phyloP scores from a whole-genome alignment of 441 rosid species.

The Adansonia gregorii region DNA sequence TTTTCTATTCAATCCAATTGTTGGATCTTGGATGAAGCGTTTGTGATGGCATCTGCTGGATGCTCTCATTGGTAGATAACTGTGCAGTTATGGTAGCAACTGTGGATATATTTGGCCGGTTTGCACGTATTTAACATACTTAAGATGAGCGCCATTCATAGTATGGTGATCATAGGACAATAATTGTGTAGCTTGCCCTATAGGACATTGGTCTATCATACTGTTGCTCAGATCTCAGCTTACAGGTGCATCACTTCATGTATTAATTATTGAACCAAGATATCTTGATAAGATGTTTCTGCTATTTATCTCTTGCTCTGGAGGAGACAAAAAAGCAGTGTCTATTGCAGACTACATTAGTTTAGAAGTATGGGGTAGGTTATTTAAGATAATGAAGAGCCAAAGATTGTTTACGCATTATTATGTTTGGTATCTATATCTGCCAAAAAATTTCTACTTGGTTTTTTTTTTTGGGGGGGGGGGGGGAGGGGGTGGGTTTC shows the following conservation, averaged over 20 bases:
- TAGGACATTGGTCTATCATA: background rate
- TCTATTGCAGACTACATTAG: background rate
- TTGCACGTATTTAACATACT: too few species aligned
- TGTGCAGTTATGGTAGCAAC: background rate
- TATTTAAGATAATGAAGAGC: background rate
- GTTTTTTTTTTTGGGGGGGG: background rate
- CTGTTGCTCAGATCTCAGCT: background rate
- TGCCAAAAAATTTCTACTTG: background rate
- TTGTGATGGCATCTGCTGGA: background rate
- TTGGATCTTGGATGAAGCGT: conserved; percentile 1
- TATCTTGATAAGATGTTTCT: background rate
- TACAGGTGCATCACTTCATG: background rate
- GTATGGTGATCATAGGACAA: background rate
- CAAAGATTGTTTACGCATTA: background rate
- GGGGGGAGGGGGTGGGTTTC: background rate
- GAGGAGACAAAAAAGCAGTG: background rate
- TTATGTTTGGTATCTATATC: background rate
- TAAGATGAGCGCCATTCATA: background rate
- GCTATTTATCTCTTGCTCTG: background rate
- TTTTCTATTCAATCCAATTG: background rate
- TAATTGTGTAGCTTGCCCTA: background rate
- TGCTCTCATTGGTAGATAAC: background rate
- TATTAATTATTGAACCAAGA: background rate
- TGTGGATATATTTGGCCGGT: background rate
- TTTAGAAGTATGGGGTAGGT: background rate